Percentiles rank a stretch among this genome's conserved stretches.
These are phyloP conservation scores for Colletotrichum tamarilloi DNA, from an alignment of 2,329 filamentous ascomycete genomes.

Conservation along the genomic window DNA sequence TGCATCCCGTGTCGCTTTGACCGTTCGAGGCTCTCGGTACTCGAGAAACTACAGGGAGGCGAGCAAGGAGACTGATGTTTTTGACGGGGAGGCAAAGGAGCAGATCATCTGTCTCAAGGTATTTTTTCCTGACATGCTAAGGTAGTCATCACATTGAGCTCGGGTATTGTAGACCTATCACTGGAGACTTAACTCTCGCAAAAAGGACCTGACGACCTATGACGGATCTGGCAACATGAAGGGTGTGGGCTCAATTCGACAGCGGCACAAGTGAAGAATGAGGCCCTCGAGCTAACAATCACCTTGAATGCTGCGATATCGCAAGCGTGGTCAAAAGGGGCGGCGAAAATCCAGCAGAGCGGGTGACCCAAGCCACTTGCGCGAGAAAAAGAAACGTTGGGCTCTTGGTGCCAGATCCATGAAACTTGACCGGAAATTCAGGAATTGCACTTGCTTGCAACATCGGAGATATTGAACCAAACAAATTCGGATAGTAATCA, in stretches of 20 bases:
- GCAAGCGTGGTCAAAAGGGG: background rate
- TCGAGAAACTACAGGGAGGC: background rate
- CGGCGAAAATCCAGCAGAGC: slow-evolving; percentile 7
- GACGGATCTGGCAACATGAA: background rate
- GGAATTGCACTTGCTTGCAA: background rate
- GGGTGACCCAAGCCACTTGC: slow-evolving; percentile 24
- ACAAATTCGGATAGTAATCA: background rate
- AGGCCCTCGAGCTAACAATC: background rate
- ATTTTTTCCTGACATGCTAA: background rate
- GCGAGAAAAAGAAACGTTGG: slow-evolving; percentile 16
- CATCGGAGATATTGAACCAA: background rate
- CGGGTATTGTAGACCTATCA: slow-evolving; percentile 2
- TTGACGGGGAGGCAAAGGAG: slow-evolving; percentile 7
- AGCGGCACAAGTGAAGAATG: background rate
- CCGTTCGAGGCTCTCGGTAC: slow-evolving; percentile 11
- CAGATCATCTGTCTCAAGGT: background rate
- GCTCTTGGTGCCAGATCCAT: background rate
- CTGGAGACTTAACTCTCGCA: background rate
- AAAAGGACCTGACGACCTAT: background rate
- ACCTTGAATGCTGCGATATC: background rate
- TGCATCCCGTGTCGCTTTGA: background rate
- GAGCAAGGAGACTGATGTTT: background rate
- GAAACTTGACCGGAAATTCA: background rate
- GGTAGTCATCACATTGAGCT: background rate
- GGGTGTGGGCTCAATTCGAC: background rate